Percentiles rank a stretch among this genome's conserved stretches.
Conservation (phyloP, 2,329 filamentous ascomycete species). For the Teratosphaeria viscida region DNA sequence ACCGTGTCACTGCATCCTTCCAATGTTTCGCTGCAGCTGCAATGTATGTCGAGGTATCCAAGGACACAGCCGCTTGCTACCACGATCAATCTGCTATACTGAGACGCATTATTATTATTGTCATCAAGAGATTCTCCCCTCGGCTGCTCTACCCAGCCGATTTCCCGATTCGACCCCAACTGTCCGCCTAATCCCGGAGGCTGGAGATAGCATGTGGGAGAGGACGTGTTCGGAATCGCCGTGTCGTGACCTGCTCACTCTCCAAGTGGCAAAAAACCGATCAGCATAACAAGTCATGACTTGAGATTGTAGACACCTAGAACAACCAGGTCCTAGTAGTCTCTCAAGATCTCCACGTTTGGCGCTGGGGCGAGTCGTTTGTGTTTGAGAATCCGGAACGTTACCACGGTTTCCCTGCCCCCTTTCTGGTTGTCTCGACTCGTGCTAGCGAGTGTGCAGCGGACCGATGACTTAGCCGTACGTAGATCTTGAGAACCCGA, state of each 20-base stretch:
- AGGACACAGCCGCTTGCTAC: not conserved
- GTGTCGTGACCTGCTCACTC: not conserved
- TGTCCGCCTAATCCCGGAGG: not conserved
- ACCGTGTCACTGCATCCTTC: not conserved
- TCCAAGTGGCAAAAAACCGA: not conserved
- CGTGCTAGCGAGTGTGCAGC: not conserved
- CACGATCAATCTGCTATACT: not conserved
- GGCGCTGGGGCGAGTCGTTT: not conserved
- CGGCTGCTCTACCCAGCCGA: not conserved
- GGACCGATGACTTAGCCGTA: not conserved
- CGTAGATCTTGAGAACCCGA: not conserved
- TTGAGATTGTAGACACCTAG: not conserved
- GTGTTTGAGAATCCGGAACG: not conserved
- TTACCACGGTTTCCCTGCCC: not conserved
- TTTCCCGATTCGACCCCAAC: not conserved
- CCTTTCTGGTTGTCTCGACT: not conserved
- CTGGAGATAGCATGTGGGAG: not conserved
- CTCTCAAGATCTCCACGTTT: not conserved
- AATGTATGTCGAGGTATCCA: not conserved
- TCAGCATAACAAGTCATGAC: not conserved
- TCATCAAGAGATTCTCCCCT: not conserved
- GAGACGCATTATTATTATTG: not conserved
- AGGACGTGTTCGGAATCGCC: not conserved
- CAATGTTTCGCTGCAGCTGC: not conserved
- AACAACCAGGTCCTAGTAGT: not conserved